A percentile compares a stretch with the other conserved stretches of the same genome.
Conservation (phyloP, 257 asterid genomes). For the Solanum virginianum region DNA sequence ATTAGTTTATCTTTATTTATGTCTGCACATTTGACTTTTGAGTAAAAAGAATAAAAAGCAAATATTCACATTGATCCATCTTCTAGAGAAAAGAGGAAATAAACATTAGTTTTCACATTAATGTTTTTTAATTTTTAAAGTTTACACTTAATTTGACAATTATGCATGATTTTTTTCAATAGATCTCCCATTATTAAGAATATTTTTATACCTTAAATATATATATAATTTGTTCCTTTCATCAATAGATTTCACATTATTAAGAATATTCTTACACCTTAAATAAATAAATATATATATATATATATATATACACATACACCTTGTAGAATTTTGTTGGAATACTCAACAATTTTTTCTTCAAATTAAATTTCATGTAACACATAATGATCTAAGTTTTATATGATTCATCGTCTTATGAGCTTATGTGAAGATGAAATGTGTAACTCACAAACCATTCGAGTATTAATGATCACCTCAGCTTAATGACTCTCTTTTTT, state of each 20-base stretch:
- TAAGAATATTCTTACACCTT: too few species aligned
- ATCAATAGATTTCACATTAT: too few species aligned
- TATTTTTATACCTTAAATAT: too few species aligned
- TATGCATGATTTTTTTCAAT: neutral
- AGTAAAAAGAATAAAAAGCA: neutral
- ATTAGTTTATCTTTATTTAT: neutral
- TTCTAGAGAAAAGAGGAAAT: neutral
- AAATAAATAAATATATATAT: too few species aligned
- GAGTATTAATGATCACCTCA: neutral
- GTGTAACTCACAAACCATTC: neutral
- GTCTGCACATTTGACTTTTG: neutral
- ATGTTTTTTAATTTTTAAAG: neutral
- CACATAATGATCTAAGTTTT: too few species aligned
- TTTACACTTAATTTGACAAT: neutral
- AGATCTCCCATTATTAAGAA: too few species aligned
- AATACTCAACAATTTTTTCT: neutral
- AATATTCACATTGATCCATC: neutral
- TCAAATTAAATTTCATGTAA: neutral
- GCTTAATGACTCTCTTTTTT: neutral
- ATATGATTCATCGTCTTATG: neutral
- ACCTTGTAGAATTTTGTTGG: neutral
- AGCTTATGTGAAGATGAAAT: neutral
- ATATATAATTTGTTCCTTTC: too few species aligned
- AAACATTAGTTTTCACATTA: neutral
- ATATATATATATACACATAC: too few species aligned